Conservation (phyloP, 352 stramenopile genomes). For the Phytopythium vexans region DNA sequence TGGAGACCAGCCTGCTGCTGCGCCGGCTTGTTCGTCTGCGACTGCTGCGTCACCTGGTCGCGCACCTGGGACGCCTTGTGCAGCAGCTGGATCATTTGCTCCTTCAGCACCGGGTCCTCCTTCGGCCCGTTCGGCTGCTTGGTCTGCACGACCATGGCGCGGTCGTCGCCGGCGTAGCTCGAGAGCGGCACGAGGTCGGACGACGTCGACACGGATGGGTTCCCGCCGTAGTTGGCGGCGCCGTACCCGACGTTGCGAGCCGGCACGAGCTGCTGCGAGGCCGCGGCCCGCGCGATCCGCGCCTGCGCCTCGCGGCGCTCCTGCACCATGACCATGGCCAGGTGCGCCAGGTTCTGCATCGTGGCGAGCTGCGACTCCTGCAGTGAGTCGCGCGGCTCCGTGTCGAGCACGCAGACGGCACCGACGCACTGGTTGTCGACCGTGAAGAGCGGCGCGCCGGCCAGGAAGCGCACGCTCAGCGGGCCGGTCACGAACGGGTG, state of each 20-base stretch:
- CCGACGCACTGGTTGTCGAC: constrained; percentile 77
- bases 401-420: constrained; percentile 77
- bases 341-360: constrained; percentile 82
- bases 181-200: constrained; percentile 77
- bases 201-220: constrained; percentile 13
- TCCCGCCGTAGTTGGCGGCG: not conserved
- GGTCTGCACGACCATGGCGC: constrained; percentile 46
- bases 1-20: constrained; percentile 60
- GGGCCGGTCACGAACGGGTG: constrained; percentile 90
- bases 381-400: constrained; percentile 53
- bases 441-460: constrained; percentile 90
- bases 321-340: constrained; percentile 87
- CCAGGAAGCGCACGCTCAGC: constrained; percentile 92
- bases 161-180: constrained; percentile 36
- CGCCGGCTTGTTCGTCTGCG: constrained; percentile 40
- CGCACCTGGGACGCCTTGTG: constrained; percentile 81
- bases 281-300: constrained; percentile 36
- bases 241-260: constrained; percentile 17
- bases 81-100: constrained; percentile 85
- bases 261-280: constrained; percentile 48
- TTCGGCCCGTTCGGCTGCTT: constrained; percentile 24
- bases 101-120: constrained; percentile 75
- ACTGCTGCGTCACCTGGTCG: constrained; percentile 63
- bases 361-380: constrained; percentile 77
- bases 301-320: constrained; percentile 70